Conservation (phyloP, 192 early-diverging fungal genomes). For the Spizellomyces punctatus region DNA sequence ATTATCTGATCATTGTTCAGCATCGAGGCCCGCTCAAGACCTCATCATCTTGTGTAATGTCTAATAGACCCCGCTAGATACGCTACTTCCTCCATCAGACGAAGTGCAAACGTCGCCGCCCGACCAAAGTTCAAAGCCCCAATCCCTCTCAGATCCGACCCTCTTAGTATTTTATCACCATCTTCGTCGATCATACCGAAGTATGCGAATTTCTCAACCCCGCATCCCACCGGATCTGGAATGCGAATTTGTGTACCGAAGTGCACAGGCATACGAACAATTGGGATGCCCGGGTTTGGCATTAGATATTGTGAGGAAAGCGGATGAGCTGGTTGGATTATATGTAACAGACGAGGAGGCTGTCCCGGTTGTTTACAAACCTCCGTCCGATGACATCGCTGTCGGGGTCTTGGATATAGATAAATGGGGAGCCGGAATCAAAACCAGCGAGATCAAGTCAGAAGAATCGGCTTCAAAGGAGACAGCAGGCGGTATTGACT, state of each 20-base stretch:
- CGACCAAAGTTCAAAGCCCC: slow-evolving; percentile 21
- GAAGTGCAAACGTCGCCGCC: no score
- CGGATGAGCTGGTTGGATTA: slow-evolving; percentile 28
- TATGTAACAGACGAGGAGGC: slow-evolving; percentile 44
- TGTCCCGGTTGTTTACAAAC: slow-evolving; percentile 14
- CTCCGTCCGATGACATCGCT: slow-evolving; percentile 18
- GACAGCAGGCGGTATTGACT: slow-evolving; percentile 24
- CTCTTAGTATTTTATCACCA: slow-evolving; percentile 73
- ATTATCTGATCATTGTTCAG: no score
- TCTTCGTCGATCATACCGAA: slow-evolving; percentile 57
- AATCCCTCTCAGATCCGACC: slow-evolving; percentile 58
- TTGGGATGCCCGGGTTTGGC: slow-evolving; percentile 78
- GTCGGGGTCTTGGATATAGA: slow-evolving; percentile 22
- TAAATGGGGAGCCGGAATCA: background rate
- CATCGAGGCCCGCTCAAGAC: no score
- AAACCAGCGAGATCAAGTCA: slow-evolving; percentile 1
- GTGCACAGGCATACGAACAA: slow-evolving; percentile 71
- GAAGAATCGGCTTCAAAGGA: background rate
- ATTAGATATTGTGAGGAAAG: slow-evolving; percentile 67
- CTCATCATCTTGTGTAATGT: no score
- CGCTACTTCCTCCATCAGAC: no score
- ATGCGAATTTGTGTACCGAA: slow-evolving; percentile 61
- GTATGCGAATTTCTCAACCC: slow-evolving; percentile 48
- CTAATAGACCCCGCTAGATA: no score
- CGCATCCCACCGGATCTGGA: slow-evolving; percentile 55